Evolutionary conservation across 2,329 filamentous ascomycete genomes (phyloP), one percentile per base, ranked within the genome.

Genomic region (Aspergillus transmontanensis): DNA sequence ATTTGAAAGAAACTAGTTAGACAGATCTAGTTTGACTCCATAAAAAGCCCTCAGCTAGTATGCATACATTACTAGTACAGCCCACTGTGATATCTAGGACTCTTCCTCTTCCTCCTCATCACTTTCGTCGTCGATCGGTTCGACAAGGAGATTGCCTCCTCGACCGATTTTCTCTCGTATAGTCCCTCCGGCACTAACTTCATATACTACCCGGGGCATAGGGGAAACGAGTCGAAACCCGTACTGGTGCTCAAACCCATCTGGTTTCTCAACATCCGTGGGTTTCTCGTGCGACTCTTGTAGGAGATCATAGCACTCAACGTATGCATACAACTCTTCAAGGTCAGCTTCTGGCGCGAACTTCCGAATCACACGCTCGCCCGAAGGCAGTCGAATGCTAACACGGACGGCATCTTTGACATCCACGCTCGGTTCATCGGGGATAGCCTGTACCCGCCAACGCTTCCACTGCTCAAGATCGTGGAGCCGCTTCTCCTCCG

Each of bases 251-350:
- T 89, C 83, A 74, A 95, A 98, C 14, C 81, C 86, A 26, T 84
- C 81, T 0, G 93, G 92, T 69, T 87, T 78, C 4, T 79, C 72
- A 1, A 77, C 75, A 23, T 76, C 78, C 36, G 80, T 75, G 19
- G 78, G 76, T 4, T 69, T 71, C 63, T 64, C 64, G 61, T 70
- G 56, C 58, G 66, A 41, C 34, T 79, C 78, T 41, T 85, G 78
- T 3, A 93, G 70, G 6, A 90, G 70, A 58, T 92, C 89, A 75
- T 93, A 90, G 79, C 94, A 98, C 74, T 99, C 95, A 2, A 98
- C 93, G 79, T 96, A 97, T 0, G 94, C 95, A 77, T 98, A 98
- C 6, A 99, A 80, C 72, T 97, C 93, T 75, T 98, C 94, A 43
- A 98, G 82, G 2, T 86, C 84, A 0, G 91, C 87, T n/a, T 87